Evolutionary conservation across 441 rosid species (phyloP).

Genomic region (Gossypium lobatum): DNA sequence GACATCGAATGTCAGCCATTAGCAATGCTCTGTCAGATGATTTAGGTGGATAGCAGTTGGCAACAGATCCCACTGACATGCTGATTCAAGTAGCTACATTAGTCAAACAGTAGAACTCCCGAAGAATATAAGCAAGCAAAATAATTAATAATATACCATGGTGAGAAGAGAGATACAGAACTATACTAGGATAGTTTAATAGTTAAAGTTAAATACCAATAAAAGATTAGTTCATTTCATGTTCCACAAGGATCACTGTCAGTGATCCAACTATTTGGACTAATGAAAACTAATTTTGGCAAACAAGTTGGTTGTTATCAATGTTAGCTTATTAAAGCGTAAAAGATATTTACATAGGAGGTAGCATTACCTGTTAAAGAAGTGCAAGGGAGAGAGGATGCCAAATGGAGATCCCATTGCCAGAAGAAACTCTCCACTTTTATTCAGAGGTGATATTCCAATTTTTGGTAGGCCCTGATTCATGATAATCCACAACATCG

Average conservation of each 20-base stretch:
- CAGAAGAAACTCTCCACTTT: constrained; percentile 67
- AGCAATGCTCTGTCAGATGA: constrained; percentile 52
- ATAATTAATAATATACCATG: not conserved
- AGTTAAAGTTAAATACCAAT: constrained; percentile 6
- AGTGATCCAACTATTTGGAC: constrained; percentile 2
- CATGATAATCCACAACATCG: constrained; percentile 22
- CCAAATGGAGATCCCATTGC: constrained; percentile 97
- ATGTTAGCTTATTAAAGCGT: constrained; percentile 10
- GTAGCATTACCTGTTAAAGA: constrained; percentile 69
- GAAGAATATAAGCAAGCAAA: constrained; percentile 8
- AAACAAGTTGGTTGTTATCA: not conserved
- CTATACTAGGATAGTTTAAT: not conserved
- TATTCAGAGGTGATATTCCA: constrained; percentile 29
- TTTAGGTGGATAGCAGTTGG: constrained; percentile 70
- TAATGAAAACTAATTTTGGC: constrained; percentile 2
- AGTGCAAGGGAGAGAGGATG: constrained; percentile 78
- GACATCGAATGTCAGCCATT: constrained; percentile 94
- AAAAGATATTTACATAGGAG: not conserved
- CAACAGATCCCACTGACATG: constrained; percentile 69
- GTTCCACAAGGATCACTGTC: not conserved
- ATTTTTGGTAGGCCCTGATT: constrained; percentile 53
- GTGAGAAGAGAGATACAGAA: not conserved
- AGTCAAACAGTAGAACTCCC: constrained; percentile 12
- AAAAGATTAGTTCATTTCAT: not conserved
- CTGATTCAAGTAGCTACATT: constrained; percentile 42